Evolutionary conservation across 2,329 filamentous ascomycete genomes (phyloP).

Genomic region (Ciborinia camelliae): DNA sequence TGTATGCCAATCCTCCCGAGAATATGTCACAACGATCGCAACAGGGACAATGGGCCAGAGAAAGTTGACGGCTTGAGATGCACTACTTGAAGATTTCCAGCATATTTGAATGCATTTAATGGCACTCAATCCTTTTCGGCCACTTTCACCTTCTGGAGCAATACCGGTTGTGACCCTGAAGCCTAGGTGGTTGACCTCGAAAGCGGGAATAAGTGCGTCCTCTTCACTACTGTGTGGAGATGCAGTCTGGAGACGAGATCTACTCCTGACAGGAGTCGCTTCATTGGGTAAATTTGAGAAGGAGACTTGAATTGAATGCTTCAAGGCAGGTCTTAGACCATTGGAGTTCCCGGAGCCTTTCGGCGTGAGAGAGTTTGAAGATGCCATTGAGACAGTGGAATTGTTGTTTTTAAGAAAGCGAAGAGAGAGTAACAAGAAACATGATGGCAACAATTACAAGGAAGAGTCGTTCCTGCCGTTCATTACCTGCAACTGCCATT

Average conservation of each 20-base stretch:
- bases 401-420: not conserved
- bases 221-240: slow-evolving; percentile 2
- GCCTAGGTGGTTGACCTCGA: slow-evolving; percentile 23
- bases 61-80: slow-evolving; percentile 64
- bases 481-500: not conserved
- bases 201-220: slow-evolving; percentile 2
- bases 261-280: not conserved
- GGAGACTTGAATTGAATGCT: slow-evolving; percentile 3
- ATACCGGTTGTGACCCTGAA: slow-evolving; percentile 39
- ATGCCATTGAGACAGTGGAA: not conserved
- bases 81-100: slow-evolving; percentile 59
- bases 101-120: slow-evolving; percentile 60
- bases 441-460: not conserved
- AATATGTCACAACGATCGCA: slow-evolving; percentile 62
- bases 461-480: not conserved
- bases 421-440: not conserved
- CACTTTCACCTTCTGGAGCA: slow-evolving; percentile 62
- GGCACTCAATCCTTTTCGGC: slow-evolving; percentile 62
- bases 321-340: slow-evolving; percentile 1
- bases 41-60: slow-evolving; percentile 74
- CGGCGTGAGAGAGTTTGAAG: not conserved
- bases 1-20: slow-evolving; percentile 53
- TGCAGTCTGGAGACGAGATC: not conserved
- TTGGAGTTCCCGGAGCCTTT: not conserved
- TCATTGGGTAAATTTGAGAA: slow-evolving; percentile 7